Percentiles rank a stretch among this genome's conserved stretches.
These are phyloP conservation scores for Apiosordaria backusii DNA, from an alignment of 495 filamentous ascomycete genomes.

Conservation along the genomic window DNA sequence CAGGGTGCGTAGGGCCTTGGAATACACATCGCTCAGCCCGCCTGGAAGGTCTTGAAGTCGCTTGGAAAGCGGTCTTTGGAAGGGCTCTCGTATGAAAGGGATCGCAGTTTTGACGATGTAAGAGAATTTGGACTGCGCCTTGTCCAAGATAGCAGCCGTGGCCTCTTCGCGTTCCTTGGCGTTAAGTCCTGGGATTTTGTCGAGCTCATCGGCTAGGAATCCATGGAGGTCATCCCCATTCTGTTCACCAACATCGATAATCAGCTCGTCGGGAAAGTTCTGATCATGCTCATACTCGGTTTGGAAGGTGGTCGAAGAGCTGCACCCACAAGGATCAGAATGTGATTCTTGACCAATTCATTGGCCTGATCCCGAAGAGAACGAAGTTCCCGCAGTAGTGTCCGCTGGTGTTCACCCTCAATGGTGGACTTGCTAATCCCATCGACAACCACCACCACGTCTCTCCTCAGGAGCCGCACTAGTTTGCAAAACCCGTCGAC, in stretches of 20 bases:
- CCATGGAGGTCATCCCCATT: conserved; percentile 18
- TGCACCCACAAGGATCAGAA: conserved; percentile 22
- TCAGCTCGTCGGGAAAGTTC: neutral
- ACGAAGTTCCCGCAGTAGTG: conserved; percentile 15
- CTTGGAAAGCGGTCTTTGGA: conserved; percentile 23
- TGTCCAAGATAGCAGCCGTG: conserved; percentile 16
- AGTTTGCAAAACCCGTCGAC: conserved; percentile 17
- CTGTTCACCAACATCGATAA: conserved; percentile 12
- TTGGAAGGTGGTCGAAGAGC: conserved; percentile 12
- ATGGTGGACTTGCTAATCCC: conserved; percentile 18
- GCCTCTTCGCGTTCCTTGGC: conserved; percentile 22
- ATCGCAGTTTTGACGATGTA: conserved; percentile 24
- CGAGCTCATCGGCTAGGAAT: conserved; percentile 14
- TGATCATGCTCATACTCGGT: conserved; percentile 1
- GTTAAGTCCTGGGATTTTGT: conserved; percentile 18
- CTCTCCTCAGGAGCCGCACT: conserved; percentile 15
- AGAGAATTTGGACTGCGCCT: conserved; percentile 21
- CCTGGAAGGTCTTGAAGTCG: conserved; percentile 22
- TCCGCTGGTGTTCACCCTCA: conserved; percentile 18
- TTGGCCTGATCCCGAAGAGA: conserved; percentile 1
- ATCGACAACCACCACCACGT: conserved; percentile 23
- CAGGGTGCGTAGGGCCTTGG: conserved; percentile 21
- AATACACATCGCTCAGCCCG: conserved; percentile 21
- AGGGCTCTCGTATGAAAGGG: conserved; percentile 26
- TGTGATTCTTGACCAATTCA: neutral